phyloP scores from a whole-genome alignment of 805 yeast genomes.

The Candida oleophila region DNA sequence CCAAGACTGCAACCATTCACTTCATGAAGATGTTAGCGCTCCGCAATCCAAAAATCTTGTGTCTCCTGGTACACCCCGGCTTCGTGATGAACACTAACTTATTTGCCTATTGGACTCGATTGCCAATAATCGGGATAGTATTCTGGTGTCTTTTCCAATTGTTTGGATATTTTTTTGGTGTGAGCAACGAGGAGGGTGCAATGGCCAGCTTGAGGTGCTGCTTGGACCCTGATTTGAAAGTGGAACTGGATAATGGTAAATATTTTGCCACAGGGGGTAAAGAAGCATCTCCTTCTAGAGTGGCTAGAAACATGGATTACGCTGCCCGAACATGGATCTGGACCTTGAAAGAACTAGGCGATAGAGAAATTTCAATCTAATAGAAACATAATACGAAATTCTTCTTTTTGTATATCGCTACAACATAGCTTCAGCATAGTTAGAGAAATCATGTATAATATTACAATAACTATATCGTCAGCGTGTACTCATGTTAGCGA shows the following conservation, averaged over 20 bases:
- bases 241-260: conserved; percentile 64
- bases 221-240: conserved; percentile 47
- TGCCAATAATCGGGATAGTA: conserved; percentile 73
- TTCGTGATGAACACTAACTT: conserved; percentile 79
- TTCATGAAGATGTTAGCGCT: conserved; percentile 62
- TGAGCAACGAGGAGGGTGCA: conserved; percentile 69
- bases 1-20: conserved; percentile 79
- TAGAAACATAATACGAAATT: too few species aligned
- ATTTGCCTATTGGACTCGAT: conserved; percentile 72
- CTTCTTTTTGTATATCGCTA: too few species aligned
- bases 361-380: conserved; percentile 37
- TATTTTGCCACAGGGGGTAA: conserved; percentile 63
- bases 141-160: conserved; percentile 72
- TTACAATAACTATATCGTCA: background rate
- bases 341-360: conserved; percentile 62
- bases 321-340: conserved; percentile 78
- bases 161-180: conserved; percentile 69
- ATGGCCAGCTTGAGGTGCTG: conserved; percentile 64
- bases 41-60: conserved; percentile 63
- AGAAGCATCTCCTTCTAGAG: conserved; percentile 53
- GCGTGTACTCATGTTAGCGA: conserved; percentile 6
- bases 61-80: conserved; percentile 78
- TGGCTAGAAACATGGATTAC: conserved; percentile 55
- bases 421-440: conserved; percentile 2
- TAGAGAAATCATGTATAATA: background rate